A percentile compares a stretch with the other conserved stretches of the same genome.
Evolutionary conservation across 2,329 filamentous ascomycete species (phyloP).

Genomic region (Colletotrichum godetiae): DNA sequence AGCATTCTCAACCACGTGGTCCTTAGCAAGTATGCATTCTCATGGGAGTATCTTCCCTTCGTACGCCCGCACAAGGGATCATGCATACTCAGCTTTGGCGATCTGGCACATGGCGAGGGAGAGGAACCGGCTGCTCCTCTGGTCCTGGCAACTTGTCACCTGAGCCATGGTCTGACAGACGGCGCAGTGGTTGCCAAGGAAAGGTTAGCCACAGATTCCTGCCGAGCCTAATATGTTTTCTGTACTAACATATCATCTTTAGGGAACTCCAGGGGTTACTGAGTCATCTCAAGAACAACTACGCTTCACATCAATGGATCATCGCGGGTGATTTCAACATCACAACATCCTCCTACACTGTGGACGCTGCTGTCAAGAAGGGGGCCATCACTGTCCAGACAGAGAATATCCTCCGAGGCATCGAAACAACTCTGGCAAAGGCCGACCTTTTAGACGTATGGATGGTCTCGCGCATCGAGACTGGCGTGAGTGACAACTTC

Average conservation of each 20-base stretch:
- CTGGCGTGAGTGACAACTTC: constrained; percentile 51
- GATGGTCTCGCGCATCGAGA: constrained; percentile 56
- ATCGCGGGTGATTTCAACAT: constrained; percentile 75
- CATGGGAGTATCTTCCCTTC: constrained; percentile 66
- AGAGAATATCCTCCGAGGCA: constrained; percentile 51
- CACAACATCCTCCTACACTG: constrained; percentile 66
- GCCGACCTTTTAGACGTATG: constrained; percentile 64
- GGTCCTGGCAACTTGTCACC: constrained; percentile 68
- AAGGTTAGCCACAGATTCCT: not conserved
- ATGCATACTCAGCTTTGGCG: constrained; percentile 42
- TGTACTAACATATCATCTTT: not conserved
- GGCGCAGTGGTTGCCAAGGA: constrained; percentile 67
- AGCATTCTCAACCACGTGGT: constrained; percentile 71
- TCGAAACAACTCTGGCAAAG: constrained; percentile 59
- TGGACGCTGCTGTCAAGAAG: constrained; percentile 62
- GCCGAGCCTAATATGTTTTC: not conserved
- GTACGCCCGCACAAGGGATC: constrained; percentile 66
- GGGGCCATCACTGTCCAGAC: constrained; percentile 65
- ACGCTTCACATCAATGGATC: constrained; percentile 61
- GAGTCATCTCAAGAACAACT: constrained; percentile 54
- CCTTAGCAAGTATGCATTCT: constrained; percentile 66
- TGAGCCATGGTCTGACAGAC: constrained; percentile 71
- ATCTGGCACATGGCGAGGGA: constrained; percentile 41
- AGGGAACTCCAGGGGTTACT: constrained; percentile 64
- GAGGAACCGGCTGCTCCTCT: constrained; percentile 49